Evolutionary conservation across 2,329 filamentous ascomycete species (phyloP).

Genomic region (Ascochyta clinopodiicola): DNA sequence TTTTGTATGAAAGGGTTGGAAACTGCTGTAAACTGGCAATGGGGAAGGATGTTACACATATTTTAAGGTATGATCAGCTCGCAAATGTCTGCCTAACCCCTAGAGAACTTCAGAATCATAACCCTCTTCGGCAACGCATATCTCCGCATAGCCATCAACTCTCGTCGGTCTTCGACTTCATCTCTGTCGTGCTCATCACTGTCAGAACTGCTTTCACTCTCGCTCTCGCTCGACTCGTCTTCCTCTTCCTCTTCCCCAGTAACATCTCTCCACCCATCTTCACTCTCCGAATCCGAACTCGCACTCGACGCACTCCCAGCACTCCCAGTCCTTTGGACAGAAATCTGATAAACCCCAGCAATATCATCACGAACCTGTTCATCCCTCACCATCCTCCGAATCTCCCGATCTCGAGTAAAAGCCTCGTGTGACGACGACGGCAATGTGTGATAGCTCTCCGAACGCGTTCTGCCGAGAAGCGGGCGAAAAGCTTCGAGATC

Average conservation of each 20-base stretch:
- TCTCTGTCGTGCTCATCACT: neutral
- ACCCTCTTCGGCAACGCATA: slow-evolving; percentile 1
- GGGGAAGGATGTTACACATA: too few relatives aligned
- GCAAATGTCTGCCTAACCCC: neutral
- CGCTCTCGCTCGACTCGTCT: slow-evolving; percentile 2
- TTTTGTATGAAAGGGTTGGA: too few relatives aligned
- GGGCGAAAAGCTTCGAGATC: neutral
- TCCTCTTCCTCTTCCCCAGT: neutral
- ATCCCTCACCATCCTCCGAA: neutral
- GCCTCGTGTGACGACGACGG: neutral
- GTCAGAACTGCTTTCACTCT: neutral
- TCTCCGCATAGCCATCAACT: neutral
- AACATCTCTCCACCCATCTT: too few relatives aligned
- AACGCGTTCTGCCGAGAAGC: neutral
- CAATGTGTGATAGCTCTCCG: neutral
- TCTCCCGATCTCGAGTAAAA: neutral
- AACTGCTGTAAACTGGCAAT: too few relatives aligned
- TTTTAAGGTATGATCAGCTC: neutral
- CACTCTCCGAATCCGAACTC: neutral
- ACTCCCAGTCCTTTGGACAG: neutral
- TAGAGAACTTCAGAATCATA: neutral
- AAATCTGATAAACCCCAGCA: slow-evolving; percentile 1
- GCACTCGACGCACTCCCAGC: neutral
- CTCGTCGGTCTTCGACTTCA: neutral
- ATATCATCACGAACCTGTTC: neutral